Base-by-base conservation (phyloP, 2,329 filamentous ascomycete species). In the Periglandula ipomoeae region DNA sequence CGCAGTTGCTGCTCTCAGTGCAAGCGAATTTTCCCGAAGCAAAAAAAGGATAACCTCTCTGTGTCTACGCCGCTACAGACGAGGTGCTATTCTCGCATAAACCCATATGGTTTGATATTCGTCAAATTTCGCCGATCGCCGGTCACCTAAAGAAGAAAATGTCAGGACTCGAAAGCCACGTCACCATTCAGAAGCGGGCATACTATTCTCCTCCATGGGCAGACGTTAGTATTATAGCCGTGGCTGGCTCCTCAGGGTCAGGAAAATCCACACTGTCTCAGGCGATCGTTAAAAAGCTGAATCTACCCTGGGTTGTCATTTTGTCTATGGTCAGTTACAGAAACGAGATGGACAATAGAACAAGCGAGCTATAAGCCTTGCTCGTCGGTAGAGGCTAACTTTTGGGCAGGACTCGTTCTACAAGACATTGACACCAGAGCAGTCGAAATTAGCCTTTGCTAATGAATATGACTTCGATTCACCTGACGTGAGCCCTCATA, bases 381-480 rank as follows among this genome's bases (percentile, higher is more conserved):
- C 9, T 17, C 6, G 19, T 24, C 38, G 43, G 27, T 37, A 9
- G 26, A 24, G 38, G 46, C 61, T 65, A 51, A 64, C 55, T 27
- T 19, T 53, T 46, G 38, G 48, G n/a, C 55, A 95, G 89, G 93
- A 98, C 68, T 96, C 91, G 11, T 98, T 95, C 68, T 98, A 98
- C 71, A 97, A 96, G 69, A 85, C 84, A 17, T 71, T 98, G 57
- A 85, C 81, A 17, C 75, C 82, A 2, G 89, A 90, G 61, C 76
- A 93, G 62, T 91, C 88, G 46, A 80, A 73, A 55, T 78, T 81
- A 58, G 93, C 93, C 0, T 95, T 96, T 67, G 71, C 72, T 51
- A 96, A 95, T 62, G 89, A 97, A 63, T 95, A 87, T 66, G 93
- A 98, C 63, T 96, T 98, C 69, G 93, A 98, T 65, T 84, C 90